Evolutionary conservation across 2,329 filamentous ascomycete genomes (phyloP), one percentile per base, ranked within the genome.

Genomic region (Alternaria sp.): DNA sequence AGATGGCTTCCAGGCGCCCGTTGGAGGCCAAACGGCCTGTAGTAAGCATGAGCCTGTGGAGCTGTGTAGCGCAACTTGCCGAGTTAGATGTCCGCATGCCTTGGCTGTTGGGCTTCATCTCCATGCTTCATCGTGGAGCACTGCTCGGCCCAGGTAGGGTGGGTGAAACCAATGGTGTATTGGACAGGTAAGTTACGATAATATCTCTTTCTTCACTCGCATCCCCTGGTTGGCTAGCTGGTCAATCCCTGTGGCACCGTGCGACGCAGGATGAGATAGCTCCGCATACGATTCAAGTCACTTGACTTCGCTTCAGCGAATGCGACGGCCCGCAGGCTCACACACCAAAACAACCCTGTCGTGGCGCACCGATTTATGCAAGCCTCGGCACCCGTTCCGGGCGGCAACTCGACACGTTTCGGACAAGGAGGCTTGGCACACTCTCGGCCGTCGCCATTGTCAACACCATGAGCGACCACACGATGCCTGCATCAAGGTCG

Each of bases 1-100:
- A 79, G 71, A 68, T 75, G 61, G 65, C 70, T 59, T 71, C 75
- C 67, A 78, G 73, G 70, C 75, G 71, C 69, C 74, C 63, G 69
- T 74, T 67, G 65, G 68, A 66, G 56, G 55, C 54, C 43, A 87
- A 85, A 78, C 86, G 85, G 62, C 91, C 93, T 57, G 86, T 97
- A 71, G 82, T 96, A 64, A 86, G 87, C 69, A 97, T 96, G 86
- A 88, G 87, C 73, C 78, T 93, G 56, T 97, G 92, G 89, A 85
- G 89, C 72, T 92, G 92, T 80, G 79, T 90, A 60, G 89, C 89
- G 66, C 89, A 88, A 78, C 81, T 97, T 66, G 82, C 94, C 71
- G 89, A 94, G 84, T 81, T 97, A 76, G 86, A 90, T 70, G 80
- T 84, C 69, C 92, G 93, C 80, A 97, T 97, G 93, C 95, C 95